phyloP scores from a whole-genome alignment of 2,329 filamentous ascomycete genomes.

The Clonostachys chloroleuca region DNA sequence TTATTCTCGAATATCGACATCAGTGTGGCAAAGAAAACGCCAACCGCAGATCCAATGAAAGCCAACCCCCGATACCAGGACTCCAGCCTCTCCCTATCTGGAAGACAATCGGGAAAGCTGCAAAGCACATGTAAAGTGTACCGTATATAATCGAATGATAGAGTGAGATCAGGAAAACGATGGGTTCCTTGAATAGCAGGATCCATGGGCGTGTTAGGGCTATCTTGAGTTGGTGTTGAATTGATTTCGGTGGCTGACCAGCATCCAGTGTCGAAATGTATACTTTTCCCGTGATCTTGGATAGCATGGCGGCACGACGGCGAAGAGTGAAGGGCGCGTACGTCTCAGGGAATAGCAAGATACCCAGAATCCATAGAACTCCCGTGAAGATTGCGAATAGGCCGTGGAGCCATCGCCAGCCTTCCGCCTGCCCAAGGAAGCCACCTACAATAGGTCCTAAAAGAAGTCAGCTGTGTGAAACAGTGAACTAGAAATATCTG shows the following conservation, averaged over 20 bases:
- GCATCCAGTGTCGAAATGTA: constrained; percentile 44
- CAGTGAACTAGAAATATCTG: constrained; percentile 33
- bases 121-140: constrained; percentile 43
- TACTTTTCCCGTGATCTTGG: constrained; percentile 39
- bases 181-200: constrained; percentile 57
- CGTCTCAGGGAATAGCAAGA: constrained; percentile 44
- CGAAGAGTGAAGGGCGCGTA: constrained; percentile 47
- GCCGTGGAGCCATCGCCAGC: constrained; percentile 57
- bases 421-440: constrained; percentile 48
- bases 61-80: constrained; percentile 44
- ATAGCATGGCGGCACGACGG: constrained; percentile 37
- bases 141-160: constrained; percentile 52
- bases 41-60: constrained; percentile 56
- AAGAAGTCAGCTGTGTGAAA: constrained; percentile 51
- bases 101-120: constrained; percentile 50
- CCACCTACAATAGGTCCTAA: constrained; percentile 56
- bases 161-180: constrained; percentile 52
- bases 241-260: constrained; percentile 17
- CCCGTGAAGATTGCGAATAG: constrained; percentile 52
- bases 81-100: constrained; percentile 46
- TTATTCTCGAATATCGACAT: constrained; percentile 41
- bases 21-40: constrained; percentile 46
- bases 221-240: constrained; percentile 36
- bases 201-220: constrained; percentile 54
- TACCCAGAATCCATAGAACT: constrained; percentile 40